Evolutionary conservation across 192 early-diverging fungal genomes (phyloP).

Genomic region (Coemansia sp.): DNA sequence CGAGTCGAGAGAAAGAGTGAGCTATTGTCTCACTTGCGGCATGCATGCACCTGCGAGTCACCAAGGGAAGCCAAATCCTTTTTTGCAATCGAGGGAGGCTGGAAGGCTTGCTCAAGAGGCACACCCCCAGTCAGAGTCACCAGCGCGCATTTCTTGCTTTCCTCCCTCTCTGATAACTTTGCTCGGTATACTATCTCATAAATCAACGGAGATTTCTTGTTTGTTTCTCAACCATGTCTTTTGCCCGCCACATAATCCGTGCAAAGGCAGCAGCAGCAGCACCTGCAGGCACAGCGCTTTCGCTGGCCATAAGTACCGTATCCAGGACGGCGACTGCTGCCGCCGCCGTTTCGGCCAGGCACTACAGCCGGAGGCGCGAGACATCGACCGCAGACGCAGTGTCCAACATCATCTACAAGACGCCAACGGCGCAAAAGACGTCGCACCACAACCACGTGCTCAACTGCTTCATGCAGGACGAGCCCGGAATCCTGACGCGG

Average conservation of each 20-base stretch:
- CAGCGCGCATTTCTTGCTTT: background rate
- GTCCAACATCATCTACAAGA: conserved; percentile 49
- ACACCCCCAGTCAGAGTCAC: too few relatives aligned
- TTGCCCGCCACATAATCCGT: conserved; percentile 4
- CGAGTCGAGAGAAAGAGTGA: too few relatives aligned
- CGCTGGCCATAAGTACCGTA: background rate
- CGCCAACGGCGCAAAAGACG: conserved; percentile 50
- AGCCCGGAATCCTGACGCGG: conserved; percentile 76
- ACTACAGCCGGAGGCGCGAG: conserved; percentile 18
- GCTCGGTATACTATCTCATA: too few relatives aligned
- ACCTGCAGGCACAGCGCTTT: background rate
- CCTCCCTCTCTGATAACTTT: background rate
- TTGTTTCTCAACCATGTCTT: background rate
- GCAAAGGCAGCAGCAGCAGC: conserved; percentile 4
- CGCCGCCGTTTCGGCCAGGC: conserved; percentile 9
- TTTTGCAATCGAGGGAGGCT: too few relatives aligned
- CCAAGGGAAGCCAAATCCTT: too few relatives aligned
- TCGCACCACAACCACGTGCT: conserved; percentile 65
- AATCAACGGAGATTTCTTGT: background rate
- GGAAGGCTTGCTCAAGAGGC: too few relatives aligned
- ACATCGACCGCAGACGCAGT: conserved; percentile 42
- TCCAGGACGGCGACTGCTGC: background rate
- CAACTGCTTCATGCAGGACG: conserved; percentile 91
- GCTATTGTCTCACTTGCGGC: too few relatives aligned
- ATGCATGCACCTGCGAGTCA: too few relatives aligned